Percentiles rank a stretch among this genome's conserved stretches.
phyloP scores from a whole-genome alignment of 106 monocot species.

The Ottelia alismoides region DNA sequence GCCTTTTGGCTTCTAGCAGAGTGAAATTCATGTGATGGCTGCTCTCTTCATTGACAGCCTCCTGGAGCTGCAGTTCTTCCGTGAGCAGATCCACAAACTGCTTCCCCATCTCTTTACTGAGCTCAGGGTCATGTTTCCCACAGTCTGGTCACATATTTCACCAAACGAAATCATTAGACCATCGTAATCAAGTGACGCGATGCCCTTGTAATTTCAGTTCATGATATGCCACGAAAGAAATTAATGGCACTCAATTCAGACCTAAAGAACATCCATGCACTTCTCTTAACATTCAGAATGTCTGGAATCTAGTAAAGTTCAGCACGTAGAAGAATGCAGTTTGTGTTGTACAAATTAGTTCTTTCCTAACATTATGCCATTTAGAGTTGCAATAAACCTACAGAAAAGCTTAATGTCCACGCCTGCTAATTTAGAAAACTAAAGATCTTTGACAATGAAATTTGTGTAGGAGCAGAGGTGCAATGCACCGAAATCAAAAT shows the following conservation, averaged over 20 bases:
- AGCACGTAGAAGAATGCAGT: background rate
- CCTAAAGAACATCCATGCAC: no score
- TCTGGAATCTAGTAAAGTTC: background rate
- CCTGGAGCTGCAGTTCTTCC: constrained; percentile 64
- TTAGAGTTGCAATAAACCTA: no score
- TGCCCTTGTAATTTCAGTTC: no score
- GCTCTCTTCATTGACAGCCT: constrained; percentile 44
- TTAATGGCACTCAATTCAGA: background rate
- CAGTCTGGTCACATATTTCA: constrained; percentile 60
- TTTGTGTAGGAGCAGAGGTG: no score
- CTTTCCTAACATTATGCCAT: no score
- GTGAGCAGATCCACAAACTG: constrained; percentile 70
- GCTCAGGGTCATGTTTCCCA: constrained; percentile 72
- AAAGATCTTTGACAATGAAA: no score
- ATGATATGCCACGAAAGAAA: no score
- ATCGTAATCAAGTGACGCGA: no score
- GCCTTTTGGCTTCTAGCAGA: constrained; percentile 49
- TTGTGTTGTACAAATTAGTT: background rate
- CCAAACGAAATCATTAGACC: no score
- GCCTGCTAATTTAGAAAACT: no score
- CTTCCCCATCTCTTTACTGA: constrained; percentile 72
- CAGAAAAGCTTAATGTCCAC: no score
- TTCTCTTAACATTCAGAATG: background rate
- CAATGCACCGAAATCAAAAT: no score
- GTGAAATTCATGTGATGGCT: constrained; percentile 68